These are phyloP conservation scores for Psilocybe azurescens DNA, from an alignment of 768 basidiomycete species.

Conservation along the genomic window DNA sequence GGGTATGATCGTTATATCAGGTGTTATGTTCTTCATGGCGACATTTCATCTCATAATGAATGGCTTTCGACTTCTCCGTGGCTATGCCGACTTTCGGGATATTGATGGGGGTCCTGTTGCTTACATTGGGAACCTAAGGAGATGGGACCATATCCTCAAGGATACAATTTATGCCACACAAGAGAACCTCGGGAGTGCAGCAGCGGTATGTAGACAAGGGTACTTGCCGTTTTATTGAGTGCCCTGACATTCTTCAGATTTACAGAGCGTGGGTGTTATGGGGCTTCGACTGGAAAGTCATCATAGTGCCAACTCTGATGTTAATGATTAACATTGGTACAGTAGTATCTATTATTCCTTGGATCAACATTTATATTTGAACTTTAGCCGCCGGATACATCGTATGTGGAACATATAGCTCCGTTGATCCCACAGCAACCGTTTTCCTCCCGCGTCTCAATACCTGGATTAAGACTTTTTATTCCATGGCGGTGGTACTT, in stretches of 20 bases:
- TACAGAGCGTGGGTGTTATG: slow-evolving; percentile 9
- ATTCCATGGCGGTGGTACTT: slow-evolving; percentile 7
- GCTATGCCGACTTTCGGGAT: neutral
- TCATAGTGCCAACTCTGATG: neutral
- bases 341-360: too few species aligned
- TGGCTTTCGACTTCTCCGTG: slow-evolving; percentile 6
- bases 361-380: neutral
- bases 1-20: slow-evolving; percentile 3
- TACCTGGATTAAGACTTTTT: slow-evolving; percentile 10
- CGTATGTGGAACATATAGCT: slow-evolving; percentile 10
- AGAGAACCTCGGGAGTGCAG: slow-evolving; percentile 12
- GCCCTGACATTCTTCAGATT: neutral
- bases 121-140: neutral
- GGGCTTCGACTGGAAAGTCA: slow-evolving; percentile 1
- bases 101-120: neutral
- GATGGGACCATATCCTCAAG: slow-evolving; percentile 11
- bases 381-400: slow-evolving; percentile 4
- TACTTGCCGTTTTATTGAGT: neutral
- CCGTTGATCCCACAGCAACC: slow-evolving; percentile 1
- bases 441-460: neutral
- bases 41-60: slow-evolving; percentile 9
- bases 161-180: slow-evolving; percentile 10
- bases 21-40: slow-evolving; percentile 10
- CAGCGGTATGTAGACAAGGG: neutral
- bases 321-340: slow-evolving; percentile 2